Conservation (phyloP, 1,139 yeast species). For the Magnusiomyces tetraspermus region DNA sequence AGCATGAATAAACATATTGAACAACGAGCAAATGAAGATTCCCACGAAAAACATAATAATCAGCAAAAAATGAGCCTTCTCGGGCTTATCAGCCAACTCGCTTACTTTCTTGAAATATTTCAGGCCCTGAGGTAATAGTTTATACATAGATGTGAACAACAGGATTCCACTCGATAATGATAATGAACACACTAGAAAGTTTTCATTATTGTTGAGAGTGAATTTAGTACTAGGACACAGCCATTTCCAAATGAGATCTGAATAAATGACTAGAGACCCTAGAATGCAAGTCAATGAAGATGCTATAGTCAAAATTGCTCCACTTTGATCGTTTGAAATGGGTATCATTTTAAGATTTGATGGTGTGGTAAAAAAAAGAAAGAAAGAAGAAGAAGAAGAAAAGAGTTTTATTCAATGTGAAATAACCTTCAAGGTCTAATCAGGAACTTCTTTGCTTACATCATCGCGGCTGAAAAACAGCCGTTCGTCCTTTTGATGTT, state of each 20-base stretch:
- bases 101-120: conserved; percentile 30
- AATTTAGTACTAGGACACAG: conserved; percentile 35
- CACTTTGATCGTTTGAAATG: conserved; percentile 30
- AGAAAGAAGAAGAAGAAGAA: background rate
- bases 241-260: conserved; percentile 41
- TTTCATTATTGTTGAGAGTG: conserved; percentile 48
- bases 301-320: conserved; percentile 49
- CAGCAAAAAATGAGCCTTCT: conserved; percentile 34
- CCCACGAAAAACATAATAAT: conserved; percentile 52
- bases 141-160: conserved; percentile 63
- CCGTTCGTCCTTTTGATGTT: too few species aligned
- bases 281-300: conserved; percentile 49
- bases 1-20: conserved; percentile 60
- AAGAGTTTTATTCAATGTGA: background rate
- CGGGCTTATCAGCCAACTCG: conserved; percentile 18
- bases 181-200: conserved; percentile 54
- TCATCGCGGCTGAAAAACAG: too few species aligned
- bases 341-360: background rate
- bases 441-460: too few species aligned
- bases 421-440: background rate
- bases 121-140: conserved; percentile 59
- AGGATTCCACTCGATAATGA: conserved; percentile 62
- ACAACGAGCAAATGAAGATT: conserved; percentile 44
- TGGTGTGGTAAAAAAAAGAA: conserved; percentile 20
- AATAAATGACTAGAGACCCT: conserved; percentile 50